Conservation (phyloP, 129 eudicot species). For the Flaveria brownii region DNA sequence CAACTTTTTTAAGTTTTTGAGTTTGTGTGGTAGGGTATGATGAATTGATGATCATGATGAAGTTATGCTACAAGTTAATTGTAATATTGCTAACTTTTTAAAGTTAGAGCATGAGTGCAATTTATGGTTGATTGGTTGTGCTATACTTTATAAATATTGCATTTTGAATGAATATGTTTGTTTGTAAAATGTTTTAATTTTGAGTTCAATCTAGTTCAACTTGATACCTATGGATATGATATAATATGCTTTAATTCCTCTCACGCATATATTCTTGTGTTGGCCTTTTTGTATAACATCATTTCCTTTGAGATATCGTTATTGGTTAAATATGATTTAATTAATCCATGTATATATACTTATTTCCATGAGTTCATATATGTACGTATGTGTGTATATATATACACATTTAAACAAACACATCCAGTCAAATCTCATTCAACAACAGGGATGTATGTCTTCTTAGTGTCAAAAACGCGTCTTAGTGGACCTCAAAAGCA, state of each 20-base stretch:
- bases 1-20: constrained; percentile 23
- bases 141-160: constrained; percentile 12
- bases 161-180: constrained; percentile 27
- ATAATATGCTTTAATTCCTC: background rate
- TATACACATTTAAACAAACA: background rate
- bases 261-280: background rate
- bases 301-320: background rate
- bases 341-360: constrained; percentile 9
- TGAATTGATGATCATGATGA: constrained; percentile 27
- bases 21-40: constrained; percentile 42
- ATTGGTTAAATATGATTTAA: background rate
- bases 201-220: background rate
- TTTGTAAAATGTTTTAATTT: background rate
- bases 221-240: background rate
- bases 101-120: constrained; percentile 38
- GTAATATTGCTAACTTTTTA: constrained; percentile 38
- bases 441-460: too few species aligned
- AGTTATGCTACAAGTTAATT: constrained; percentile 30
- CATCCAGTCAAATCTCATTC: too few species aligned
- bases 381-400: background rate
- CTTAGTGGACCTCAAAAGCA: too few species aligned
- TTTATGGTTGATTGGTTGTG: constrained; percentile 27
- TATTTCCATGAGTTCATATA: background rate
- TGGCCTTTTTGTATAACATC: background rate
- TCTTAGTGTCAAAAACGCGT: too few species aligned